A percentile compares a stretch with the other conserved stretches of the same genome.
Evolutionary conservation across 2,329 filamentous ascomycete species (phyloP).

Genomic region (Trichoderma endophyticum): DNA sequence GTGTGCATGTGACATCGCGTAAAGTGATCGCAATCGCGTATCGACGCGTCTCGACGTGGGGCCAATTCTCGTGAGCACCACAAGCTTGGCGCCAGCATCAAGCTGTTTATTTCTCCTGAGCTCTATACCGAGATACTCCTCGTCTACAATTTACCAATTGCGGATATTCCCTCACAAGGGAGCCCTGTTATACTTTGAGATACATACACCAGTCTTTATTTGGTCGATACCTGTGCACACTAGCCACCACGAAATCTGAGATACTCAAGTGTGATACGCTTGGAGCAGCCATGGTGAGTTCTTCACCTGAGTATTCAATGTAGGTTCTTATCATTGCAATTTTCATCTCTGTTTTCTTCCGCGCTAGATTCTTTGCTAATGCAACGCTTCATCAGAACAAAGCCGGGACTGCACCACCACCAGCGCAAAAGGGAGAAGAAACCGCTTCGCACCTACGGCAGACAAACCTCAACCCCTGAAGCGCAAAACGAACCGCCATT

Average conservation of each 20-base stretch:
- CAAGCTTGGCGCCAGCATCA: not conserved
- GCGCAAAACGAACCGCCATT: constrained; percentile 25
- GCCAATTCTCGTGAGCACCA: not conserved
- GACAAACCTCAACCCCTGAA: constrained; percentile 29
- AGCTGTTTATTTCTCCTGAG: not conserved
- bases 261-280: not conserved
- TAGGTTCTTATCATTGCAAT: not conserved
- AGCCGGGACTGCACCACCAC: constrained; percentile 26
- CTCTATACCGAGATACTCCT: not conserved
- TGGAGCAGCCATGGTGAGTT: constrained; percentile 22
- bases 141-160: not conserved
- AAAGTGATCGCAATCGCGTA: constrained; percentile 21
- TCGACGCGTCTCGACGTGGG: constrained; percentile 24
- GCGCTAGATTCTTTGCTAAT: not conserved
- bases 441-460: constrained; percentile 41
- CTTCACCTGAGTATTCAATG: constrained; percentile 33
- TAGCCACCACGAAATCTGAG: not conserved
- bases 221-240: not conserved
- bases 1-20: constrained; percentile 23
- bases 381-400: constrained; percentile 28
- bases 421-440: constrained; percentile 35
- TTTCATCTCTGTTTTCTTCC: constrained; percentile 12
- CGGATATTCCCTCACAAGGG: not conserved
- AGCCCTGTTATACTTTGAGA: not conserved
- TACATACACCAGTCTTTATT: not conserved